Base-by-base conservation (phyloP, 2,329 filamentous ascomycete genomes). In the Alternaria brassicae region DNA sequence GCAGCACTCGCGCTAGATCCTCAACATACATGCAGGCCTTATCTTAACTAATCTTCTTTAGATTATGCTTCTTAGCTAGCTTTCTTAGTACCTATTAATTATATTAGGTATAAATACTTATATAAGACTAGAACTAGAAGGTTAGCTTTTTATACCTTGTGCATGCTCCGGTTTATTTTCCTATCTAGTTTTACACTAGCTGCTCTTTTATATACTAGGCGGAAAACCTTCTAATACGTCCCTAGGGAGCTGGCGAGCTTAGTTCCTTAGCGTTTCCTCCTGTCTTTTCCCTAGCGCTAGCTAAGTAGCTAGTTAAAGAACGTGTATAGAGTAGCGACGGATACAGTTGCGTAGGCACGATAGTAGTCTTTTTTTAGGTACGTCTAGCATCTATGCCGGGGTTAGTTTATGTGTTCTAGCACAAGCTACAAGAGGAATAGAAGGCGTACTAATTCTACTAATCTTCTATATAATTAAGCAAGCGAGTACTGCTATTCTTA, bases 371-470 rank as follows among this genome's bases (percentile, higher is more conserved):
- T 53, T 9, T 41, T 12, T 1, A 66, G 54, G 39, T 62, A 66
- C 6, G 19, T 64, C 62, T 30, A 66, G 61, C 8, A 37, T 37
- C 7, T 65, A 58, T 51, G 19, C 36, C 39, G 6, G 44, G 36
- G 15, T 65, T 40, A 67, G 62, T 49, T n/a, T 15, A 53, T 57
- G 9, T 15, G 12, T 44, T 61, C 52, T 58, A 54, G 47, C 19
- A 28, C 42, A 48, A 58, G 52, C 54, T 56, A 42, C 7, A 48
- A 58, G 6, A 17, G 28, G 30, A 47, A 53, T 19, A 39, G 15
- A 44, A 42, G 40, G 62, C 48, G 15, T 67, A 71, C 67, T 62
- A n/a, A 52, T 64, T 59, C 61, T 32, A 71, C 57, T 65, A 36
- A 48, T 61, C 60, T 63, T 71, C 53, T 15, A 68, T 65, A 53